These are phyloP conservation scores for Fusarium piperis DNA, from an alignment of 2,329 filamentous ascomycete genomes.

Conservation along the genomic window DNA sequence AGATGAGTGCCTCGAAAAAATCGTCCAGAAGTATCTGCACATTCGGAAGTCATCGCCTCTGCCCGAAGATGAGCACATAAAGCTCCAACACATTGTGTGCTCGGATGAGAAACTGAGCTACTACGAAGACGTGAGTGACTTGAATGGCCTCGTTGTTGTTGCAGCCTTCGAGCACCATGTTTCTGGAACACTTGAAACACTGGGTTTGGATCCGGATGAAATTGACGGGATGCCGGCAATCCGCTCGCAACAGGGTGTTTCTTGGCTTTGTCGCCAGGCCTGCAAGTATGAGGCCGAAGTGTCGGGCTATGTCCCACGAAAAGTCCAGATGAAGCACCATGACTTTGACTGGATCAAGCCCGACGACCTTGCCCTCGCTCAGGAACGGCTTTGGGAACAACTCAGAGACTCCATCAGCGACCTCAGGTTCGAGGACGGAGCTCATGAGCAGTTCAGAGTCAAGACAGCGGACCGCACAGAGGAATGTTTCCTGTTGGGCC, in stretches of 20 bases:
- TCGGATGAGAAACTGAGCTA: slow-evolving; percentile 15
- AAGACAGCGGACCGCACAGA: not conserved
- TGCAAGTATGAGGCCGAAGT: slow-evolving; percentile 38
- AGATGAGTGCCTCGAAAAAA: slow-evolving; percentile 31
- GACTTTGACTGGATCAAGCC: slow-evolving; percentile 42
- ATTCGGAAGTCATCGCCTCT: slow-evolving; percentile 9
- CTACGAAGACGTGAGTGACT: slow-evolving; percentile 42
- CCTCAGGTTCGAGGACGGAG: slow-evolving; percentile 14
- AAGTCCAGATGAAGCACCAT: slow-evolving; percentile 41
- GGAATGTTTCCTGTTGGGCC: slow-evolving; percentile 6
- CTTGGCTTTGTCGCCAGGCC: slow-evolving; percentile 41
- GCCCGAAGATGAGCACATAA: slow-evolving; percentile 24
- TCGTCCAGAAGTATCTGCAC: slow-evolving; percentile 25
- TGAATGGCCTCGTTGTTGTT: slow-evolving; percentile 42
- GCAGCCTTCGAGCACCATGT: slow-evolving; percentile 38
- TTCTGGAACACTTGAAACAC: slow-evolving; percentile 26
- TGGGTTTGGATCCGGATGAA: not conserved
- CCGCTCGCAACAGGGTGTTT: slow-evolving; percentile 4
- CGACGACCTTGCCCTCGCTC: slow-evolving; percentile 28
- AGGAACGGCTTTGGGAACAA: slow-evolving; percentile 29
- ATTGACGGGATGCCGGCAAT: not conserved
- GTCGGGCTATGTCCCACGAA: slow-evolving; percentile 39
- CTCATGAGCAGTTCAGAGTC: not conserved
- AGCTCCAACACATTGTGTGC: slow-evolving; percentile 22
- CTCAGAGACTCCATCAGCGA: not conserved